These are phyloP conservation scores for Hypoxylon lenormandii DNA, from an alignment of 495 filamentous ascomycete species.

Conservation along the genomic window DNA sequence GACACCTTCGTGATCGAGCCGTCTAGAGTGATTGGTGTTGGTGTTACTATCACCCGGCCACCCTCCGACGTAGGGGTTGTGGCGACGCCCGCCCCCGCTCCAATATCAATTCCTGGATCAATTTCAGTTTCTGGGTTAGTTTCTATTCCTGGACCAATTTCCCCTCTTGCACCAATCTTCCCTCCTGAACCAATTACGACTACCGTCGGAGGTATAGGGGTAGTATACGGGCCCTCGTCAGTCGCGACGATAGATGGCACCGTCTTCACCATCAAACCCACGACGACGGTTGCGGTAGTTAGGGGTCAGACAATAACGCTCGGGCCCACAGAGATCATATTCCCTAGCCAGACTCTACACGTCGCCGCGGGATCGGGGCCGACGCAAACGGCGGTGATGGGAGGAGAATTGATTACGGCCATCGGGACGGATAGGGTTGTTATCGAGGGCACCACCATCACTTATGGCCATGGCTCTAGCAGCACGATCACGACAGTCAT, in stretches of 20 bases:
- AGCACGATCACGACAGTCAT: constrained; percentile 54
- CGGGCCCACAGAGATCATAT: constrained; percentile 57
- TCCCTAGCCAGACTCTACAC: constrained; percentile 53
- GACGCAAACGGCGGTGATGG: constrained; percentile 59
- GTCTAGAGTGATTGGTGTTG: constrained; percentile 55
- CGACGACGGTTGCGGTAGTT: constrained; percentile 52
- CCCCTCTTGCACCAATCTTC: constrained; percentile 19
- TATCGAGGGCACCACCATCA: constrained; percentile 59
- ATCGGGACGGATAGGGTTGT: constrained; percentile 59
- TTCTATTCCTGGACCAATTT: too few relatives aligned
- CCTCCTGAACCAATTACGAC: constrained; percentile 50
- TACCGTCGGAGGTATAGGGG: constrained; percentile 54
- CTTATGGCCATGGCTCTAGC: constrained; percentile 50
- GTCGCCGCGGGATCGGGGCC: constrained; percentile 48
- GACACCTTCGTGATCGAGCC: constrained; percentile 61
- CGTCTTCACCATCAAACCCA: constrained; percentile 57
- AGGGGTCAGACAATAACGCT: constrained; percentile 63
- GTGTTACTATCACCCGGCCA: constrained; percentile 56
- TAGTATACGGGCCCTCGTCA: constrained; percentile 57
- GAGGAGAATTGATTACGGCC: constrained; percentile 61
- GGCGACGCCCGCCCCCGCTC: constrained; percentile 19
- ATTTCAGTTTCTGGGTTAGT: constrained; percentile 9
- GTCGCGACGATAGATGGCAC: constrained; percentile 61
- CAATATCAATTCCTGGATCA: constrained; percentile 51
- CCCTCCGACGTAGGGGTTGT: constrained; percentile 37